Evolutionary conservation across 2,329 filamentous ascomycete genomes (phyloP).

Genomic region (Xylariaceae sp.): DNA sequence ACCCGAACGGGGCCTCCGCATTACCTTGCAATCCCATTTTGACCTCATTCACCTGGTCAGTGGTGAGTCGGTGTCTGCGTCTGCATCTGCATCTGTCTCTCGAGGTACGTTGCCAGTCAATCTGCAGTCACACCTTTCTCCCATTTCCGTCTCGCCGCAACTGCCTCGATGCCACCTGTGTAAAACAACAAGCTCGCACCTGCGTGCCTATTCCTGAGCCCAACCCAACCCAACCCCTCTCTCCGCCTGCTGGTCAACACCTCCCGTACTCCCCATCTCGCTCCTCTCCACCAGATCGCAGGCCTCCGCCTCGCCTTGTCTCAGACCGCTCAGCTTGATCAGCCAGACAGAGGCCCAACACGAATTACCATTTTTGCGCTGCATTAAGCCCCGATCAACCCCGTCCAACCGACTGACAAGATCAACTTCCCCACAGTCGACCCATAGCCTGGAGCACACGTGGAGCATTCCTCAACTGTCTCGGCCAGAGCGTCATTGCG

Average conservation of each 20-base stretch:
- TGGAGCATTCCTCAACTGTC: conserved; percentile 19
- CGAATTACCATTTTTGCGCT: conserved; percentile 10
- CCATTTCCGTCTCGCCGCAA: no score
- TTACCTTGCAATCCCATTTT: conserved; percentile 14
- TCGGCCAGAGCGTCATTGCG: conserved; percentile 11
- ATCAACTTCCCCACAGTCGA: background rate
- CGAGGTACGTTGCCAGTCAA: background rate
- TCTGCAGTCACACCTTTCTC: no score
- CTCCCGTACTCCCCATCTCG: background rate
- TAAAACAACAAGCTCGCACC: no score
- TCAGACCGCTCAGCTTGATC: conserved; percentile 3
- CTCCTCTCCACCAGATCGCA: background rate
- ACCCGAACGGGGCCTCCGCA: conserved; percentile 9
- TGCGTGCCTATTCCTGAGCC: no score
- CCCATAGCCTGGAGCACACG: conserved; percentile 14
- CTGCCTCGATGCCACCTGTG: no score
- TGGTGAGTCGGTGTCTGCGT: background rate
- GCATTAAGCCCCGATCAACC: conserved; percentile 14
- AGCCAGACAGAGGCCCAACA: conserved; percentile 6
- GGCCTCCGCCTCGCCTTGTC: conserved; percentile 3
- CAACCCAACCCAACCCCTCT: no score
- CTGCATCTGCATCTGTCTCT: background rate
- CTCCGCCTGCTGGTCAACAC: no score
- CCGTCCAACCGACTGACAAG: conserved; percentile 15
- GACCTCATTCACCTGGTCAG: no score